Evolutionary conservation across 371 early-diverging fungal species (phyloP), one percentile per base, ranked within the genome.

Genomic region (Lichtheimia ornata): DNA sequence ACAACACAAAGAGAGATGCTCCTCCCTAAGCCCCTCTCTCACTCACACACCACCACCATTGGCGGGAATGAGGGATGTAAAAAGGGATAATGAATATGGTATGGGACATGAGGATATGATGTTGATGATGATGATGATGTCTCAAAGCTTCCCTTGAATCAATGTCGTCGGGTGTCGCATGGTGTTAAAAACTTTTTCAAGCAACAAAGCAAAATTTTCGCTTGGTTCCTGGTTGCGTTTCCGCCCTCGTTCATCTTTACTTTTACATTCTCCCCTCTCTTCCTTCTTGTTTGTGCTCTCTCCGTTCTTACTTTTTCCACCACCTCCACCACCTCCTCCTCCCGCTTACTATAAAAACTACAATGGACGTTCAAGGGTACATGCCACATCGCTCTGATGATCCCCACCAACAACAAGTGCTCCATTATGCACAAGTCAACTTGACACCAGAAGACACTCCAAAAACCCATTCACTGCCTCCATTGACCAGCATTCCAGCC

Each of bases 291-390:
- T 41, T 50, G 18, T 59, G 49, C 43, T 56, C 43, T 40, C 17
- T 42, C 57, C 11, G 18, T 25, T 47, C 15, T 58, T 5, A 17
- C 25, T 56, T 24, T 53, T 35, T 15, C 47, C 52, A 27, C n/a
- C 22, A 18, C 17, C 49, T 7, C 43, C 17, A 55, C 28, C n/a
- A n/a, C n/a, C n/a, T n/a, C n/a, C n/a, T n/a, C n/a, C n/a, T n/a
- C 7, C 18, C 59, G 22, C 44, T 35, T 59, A 12, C 55, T 17
- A 22, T 22, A 22, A 22, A 22, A 22, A 22, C 22, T 22, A 22
- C 6, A 17, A 62, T 62, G 62, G 62, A 62, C 50, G 54, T 62
- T 43, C 62, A 62, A 53, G 53, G 53, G 43, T 60, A 52, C 51
- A 24, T 60, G 60, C 59, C 67, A 59, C 51, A 56, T 24, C 60